Evolutionary conservation across 2,329 filamentous ascomycete genomes (phyloP), one percentile per base, ranked within the genome.

Genomic region (Aspergillus luchuensis): DNA sequence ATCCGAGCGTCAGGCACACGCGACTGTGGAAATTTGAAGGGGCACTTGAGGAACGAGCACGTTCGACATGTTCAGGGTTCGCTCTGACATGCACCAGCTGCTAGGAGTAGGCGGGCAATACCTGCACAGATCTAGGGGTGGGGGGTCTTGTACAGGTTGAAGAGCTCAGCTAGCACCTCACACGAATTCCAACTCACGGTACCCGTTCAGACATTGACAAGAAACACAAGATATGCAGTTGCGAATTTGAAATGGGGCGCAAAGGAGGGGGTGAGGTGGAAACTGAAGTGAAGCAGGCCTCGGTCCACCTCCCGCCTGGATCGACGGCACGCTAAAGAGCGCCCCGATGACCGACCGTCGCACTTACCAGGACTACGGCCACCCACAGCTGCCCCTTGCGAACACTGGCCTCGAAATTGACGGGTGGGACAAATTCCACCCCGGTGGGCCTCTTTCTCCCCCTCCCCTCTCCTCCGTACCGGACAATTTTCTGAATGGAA

Each of bases 61-160:
- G 56, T 65, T 66, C 63, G 67, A 68, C 67, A 70, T 70, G 61
- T 63, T 66, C 67, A 66, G 60, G 58, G 57, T 51, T 58, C 58
- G 33, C 47, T 59, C 57, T 48, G 58, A 61, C 56, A 47, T 54
- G 62, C 56, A 47, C 58, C 39, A 54, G 52, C 56, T 57, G 64
- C 59, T 57, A 56, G 59, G 59, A 52, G 57, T 60, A 52, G 51
- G 54, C 50, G 57, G 59, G 59, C 39, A 55, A 57, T 58, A 36
- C 21, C 53, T 30, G 38, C 11, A 23, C 30, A 48, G 49, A 59
- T 43, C 57, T 63, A 57, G 48, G 51, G 57, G 56, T 7, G 56
- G 21, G 25, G 25, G 25, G 25, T 2, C 17, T 21, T 28, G 56
- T 30, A 61, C 48, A 41, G 47, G 48, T 36, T 54, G 61, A 39